phyloP scores from a whole-genome alignment of 129 eudicot genomes.

The Flaveria linearis region DNA sequence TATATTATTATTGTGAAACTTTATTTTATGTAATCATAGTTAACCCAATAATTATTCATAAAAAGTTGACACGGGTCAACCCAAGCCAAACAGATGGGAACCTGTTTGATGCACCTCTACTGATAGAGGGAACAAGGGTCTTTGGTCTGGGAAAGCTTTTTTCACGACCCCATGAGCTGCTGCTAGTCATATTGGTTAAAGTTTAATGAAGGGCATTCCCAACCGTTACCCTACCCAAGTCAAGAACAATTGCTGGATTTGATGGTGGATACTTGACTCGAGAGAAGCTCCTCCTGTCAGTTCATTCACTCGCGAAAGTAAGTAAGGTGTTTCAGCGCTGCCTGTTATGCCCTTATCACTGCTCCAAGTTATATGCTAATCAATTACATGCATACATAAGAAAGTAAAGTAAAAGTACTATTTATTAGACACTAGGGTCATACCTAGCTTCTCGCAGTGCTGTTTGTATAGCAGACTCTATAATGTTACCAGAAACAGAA shows the following conservation, averaged over 20 bases:
- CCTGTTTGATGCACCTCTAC: background rate
- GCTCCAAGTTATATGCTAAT: conserved; percentile 8
- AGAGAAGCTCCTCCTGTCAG: conserved; percentile 95
- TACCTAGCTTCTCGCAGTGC: conserved; percentile 90
- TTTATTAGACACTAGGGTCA: conserved; percentile 1
- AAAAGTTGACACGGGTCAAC: background rate
- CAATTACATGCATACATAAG: conserved; percentile 1
- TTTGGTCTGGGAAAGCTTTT: background rate
- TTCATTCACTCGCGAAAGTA: conserved; percentile 86
- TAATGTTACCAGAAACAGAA: conserved; percentile 81
- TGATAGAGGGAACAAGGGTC: background rate
- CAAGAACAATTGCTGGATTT: background rate
- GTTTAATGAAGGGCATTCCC: background rate
- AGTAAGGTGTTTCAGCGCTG: conserved; percentile 89
- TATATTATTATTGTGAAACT: too few species aligned
- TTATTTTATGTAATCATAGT: background rate
- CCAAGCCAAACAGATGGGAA: background rate
- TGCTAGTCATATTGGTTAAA: background rate
- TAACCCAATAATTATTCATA: background rate
- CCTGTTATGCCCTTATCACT: conserved; percentile 89
- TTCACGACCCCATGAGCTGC: background rate
- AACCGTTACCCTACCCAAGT: background rate
- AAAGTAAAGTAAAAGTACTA: background rate
- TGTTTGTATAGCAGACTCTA: conserved; percentile 89
- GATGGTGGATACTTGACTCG: conserved; percentile 85